Conservation (phyloP, 257 asterid genomes). For the Linderniella brevidens region DNA sequence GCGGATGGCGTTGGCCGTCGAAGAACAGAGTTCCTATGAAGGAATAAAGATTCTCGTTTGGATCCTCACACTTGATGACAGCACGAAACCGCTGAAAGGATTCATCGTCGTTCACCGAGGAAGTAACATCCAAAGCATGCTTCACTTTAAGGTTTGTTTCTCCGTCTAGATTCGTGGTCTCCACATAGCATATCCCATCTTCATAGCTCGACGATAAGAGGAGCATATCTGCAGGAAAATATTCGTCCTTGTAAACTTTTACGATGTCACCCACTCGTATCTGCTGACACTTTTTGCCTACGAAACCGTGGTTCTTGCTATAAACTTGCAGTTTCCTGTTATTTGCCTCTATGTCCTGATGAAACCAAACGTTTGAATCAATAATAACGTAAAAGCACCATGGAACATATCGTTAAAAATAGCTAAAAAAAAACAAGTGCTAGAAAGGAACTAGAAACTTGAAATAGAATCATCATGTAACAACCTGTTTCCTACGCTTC, state of each 20-base stretch:
- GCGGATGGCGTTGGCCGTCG: slow-evolving; percentile 40
- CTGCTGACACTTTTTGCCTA: slow-evolving; percentile 55
- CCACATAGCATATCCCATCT: slow-evolving; percentile 91
- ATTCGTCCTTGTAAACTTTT: slow-evolving; percentile 68
- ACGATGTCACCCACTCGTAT: slow-evolving; percentile 81
- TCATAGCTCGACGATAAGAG: slow-evolving; percentile 81
- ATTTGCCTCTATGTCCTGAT: slow-evolving; percentile 81
- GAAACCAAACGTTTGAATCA: slow-evolving; percentile 3
- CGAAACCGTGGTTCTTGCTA: slow-evolving; percentile 27
- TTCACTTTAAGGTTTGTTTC: slow-evolving; percentile 92
- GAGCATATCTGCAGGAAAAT: slow-evolving; percentile 79
- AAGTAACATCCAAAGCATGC: slow-evolving; percentile 66
- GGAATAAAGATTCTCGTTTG: slow-evolving; percentile 86
- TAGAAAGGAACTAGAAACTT: too few relatives aligned
- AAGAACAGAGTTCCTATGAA: slow-evolving; percentile 58
- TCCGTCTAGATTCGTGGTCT: slow-evolving; percentile 86
- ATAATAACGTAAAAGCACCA: not conserved
- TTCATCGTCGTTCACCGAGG: slow-evolving; percentile 33
- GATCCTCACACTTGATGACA: slow-evolving; percentile 76
- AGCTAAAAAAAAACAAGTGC: not conserved
- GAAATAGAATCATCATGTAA: not conserved
- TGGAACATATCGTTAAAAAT: not conserved
- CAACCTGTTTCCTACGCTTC: slow-evolving; percentile 85
- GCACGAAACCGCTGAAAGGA: slow-evolving; percentile 48
- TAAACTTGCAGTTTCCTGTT: slow-evolving; percentile 56